Evolutionary conservation across 2,329 filamentous ascomycete genomes (phyloP).

Genomic region (Penicillium janthinellum): DNA sequence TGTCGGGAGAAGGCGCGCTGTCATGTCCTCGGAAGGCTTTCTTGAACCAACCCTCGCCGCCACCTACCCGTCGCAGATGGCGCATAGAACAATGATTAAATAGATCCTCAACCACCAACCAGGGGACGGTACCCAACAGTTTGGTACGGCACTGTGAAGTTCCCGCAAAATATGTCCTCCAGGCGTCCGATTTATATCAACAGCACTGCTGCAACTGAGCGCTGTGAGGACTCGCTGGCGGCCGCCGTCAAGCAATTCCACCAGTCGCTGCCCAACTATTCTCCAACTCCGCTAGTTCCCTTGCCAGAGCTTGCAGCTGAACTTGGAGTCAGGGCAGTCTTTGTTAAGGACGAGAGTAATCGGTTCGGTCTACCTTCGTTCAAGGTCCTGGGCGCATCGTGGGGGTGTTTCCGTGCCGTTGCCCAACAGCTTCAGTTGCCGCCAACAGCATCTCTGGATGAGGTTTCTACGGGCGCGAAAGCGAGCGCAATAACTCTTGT

Average conservation of each 20-base stretch:
- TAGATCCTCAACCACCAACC: neutral
- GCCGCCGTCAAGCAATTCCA: slow-evolving; percentile 54
- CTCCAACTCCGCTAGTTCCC: slow-evolving; percentile 56
- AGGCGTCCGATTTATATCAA: slow-evolving; percentile 34
- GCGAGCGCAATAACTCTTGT: slow-evolving; percentile 50
- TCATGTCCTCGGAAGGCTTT: slow-evolving; percentile 8
- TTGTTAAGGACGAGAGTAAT: slow-evolving; percentile 71
- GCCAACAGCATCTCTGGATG: slow-evolving; percentile 46
- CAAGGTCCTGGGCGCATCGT: slow-evolving; percentile 79
- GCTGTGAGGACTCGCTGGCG: slow-evolving; percentile 12
- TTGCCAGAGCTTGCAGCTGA: slow-evolving; percentile 59
- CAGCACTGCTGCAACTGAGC: slow-evolving; percentile 19
- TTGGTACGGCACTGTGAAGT: neutral
- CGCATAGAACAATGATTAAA: neutral
- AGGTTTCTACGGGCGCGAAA: slow-evolving; percentile 43
- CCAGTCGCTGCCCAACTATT: slow-evolving; percentile 58
- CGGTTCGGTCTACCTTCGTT: slow-evolving; percentile 72
- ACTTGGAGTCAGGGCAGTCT: slow-evolving; percentile 59
- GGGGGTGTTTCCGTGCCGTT: slow-evolving; percentile 66
- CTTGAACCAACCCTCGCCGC: neutral
- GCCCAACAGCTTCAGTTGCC: slow-evolving; percentile 48
- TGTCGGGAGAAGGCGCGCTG: slow-evolving; percentile 25
- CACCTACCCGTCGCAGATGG: neutral
- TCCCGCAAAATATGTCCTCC: slow-evolving; percentile 15
- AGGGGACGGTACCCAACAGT: neutral